Evolutionary conservation across 805 yeast genomes (phyloP).

Genomic region (Hermanozyma aechmeae): DNA sequence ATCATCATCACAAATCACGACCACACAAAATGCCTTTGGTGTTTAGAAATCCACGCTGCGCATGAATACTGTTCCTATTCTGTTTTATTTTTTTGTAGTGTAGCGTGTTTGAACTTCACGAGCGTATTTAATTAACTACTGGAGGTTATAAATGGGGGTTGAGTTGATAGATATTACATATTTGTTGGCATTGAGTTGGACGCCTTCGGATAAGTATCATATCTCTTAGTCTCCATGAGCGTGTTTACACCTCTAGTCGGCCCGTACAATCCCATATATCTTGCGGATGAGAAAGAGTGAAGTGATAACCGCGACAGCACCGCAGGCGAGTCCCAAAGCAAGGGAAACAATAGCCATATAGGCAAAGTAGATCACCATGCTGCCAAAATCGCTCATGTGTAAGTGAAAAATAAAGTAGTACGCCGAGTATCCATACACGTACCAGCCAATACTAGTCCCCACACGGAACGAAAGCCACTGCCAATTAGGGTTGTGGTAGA

Average conservation of each 20-base stretch:
- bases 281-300: conserved; percentile 56
- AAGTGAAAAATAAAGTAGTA: conserved; percentile 54
- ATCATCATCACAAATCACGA: too few species aligned
- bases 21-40: too few species aligned
- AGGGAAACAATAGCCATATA: conserved; percentile 60
- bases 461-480: conserved; percentile 74
- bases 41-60: too few species aligned
- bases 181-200: too few species aligned
- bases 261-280: conserved; percentile 50
- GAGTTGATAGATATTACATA: too few species aligned
- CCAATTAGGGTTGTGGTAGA: conserved; percentile 57
- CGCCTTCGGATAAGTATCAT: too few species aligned
- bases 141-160: too few species aligned
- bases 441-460: conserved; percentile 64
- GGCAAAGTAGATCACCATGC: conserved; percentile 58
- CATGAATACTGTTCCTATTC: too few species aligned
- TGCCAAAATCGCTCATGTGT: conserved; percentile 57
- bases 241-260: too few species aligned
- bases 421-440: conserved; percentile 56
- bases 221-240: not conserved
- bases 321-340: conserved; percentile 61
- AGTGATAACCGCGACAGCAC: conserved; percentile 63
- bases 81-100: too few species aligned
- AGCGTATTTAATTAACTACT: too few species aligned
- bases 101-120: too few species aligned